Conservation (phyloP, 2,329 filamentous ascomycete species). For the Monilinia polystroma region DNA sequence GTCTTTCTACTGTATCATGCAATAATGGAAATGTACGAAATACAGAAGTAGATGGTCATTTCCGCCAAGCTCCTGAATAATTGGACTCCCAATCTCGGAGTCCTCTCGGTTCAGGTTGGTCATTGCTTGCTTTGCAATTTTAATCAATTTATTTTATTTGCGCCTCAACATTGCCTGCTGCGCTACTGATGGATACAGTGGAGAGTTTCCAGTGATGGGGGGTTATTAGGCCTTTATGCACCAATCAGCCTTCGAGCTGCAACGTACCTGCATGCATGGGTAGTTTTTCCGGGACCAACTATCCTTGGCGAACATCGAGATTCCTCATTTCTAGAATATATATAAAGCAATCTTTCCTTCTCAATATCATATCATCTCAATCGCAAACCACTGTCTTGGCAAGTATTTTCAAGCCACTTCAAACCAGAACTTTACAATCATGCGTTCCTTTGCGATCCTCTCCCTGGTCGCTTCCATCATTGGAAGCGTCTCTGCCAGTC, state of each 20-base stretch:
- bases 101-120: neutral
- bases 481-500: constrained; percentile 9
- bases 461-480: constrained; percentile 13
- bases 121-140: neutral
- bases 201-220: neutral
- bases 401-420: neutral
- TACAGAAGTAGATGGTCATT: neutral
- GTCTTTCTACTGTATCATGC: neutral
- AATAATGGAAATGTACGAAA: neutral
- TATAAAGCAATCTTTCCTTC: constrained; percentile 4
- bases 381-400: neutral
- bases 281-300: neutral
- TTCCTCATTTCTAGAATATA: neutral
- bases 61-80: too few relatives aligned
- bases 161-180: neutral
- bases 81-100: neutral
- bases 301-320: neutral
- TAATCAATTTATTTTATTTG: neutral
- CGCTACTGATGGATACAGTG: neutral
- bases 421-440: neutral
- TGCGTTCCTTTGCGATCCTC: constrained; percentile 19
- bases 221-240: constrained; percentile 4
- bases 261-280: neutral
- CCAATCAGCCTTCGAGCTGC: constrained; percentile 3
- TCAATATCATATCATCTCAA: neutral